These are phyloP conservation scores for Zygosaccharomyces bailii DNA, from an alignment of 805 yeast species.

Conservation along the genomic window DNA sequence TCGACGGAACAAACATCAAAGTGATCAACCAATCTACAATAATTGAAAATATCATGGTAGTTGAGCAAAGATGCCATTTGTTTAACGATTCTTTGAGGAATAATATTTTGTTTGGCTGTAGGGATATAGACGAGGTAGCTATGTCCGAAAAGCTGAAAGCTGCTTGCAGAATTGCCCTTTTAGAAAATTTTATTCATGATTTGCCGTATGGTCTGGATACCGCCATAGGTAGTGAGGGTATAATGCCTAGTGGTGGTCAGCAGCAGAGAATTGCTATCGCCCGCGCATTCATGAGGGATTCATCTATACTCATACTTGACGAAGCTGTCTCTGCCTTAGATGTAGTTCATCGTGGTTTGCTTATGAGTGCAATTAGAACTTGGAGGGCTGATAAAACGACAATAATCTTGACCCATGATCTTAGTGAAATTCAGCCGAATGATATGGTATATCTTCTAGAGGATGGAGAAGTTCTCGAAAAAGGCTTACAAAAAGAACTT, in stretches of 20 bases:
- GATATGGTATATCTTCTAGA: conserved; percentile 61
- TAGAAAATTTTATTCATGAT: conserved; percentile 46
- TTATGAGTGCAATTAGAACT: conserved; percentile 49
- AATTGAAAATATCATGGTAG: conserved; percentile 59
- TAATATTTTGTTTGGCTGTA: conserved; percentile 56
- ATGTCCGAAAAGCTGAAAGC: conserved; percentile 31
- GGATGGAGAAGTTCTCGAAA: conserved; percentile 51
- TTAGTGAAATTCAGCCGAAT: conserved; percentile 49
- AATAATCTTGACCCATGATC: conserved; percentile 76
- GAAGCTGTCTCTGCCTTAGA: conserved; percentile 87
- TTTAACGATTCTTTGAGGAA: conserved; percentile 61
- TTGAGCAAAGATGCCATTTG: conserved; percentile 66
- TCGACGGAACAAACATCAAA: conserved; percentile 52
- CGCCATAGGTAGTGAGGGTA: conserved; percentile 43
- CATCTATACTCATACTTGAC: conserved; percentile 77
- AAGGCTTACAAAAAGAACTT: conserved; percentile 41
- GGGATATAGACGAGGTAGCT: conserved; percentile 19
- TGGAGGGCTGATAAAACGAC: conserved; percentile 75
- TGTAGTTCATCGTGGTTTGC: conserved; percentile 39
- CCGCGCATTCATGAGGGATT: conserved; percentile 67
- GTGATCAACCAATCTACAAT: conserved; percentile 50
- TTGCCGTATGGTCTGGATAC: conserved; percentile 58
- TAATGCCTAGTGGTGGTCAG: conserved; percentile 84
- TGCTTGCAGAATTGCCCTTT: conserved; percentile 52
- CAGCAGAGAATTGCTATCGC: conserved; percentile 81